Percentiles rank a stretch among this genome's conserved stretches.
These are phyloP conservation scores for Umbelopsis sp. DNA, from an alignment of 192 early-diverging fungal species.

Conservation along the genomic window DNA sequence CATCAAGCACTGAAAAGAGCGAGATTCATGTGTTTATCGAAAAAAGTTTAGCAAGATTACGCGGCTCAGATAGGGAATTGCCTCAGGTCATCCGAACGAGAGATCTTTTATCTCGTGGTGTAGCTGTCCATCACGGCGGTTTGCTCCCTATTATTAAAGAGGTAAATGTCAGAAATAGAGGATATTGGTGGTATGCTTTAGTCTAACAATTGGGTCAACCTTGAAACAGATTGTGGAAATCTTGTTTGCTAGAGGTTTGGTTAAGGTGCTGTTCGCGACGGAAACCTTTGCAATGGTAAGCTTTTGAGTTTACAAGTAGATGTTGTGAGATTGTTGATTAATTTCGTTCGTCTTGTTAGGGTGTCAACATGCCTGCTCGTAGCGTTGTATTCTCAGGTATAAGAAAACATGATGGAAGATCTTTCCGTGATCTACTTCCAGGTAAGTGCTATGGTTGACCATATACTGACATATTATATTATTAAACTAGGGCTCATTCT, in stretches of 20 bases:
- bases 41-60: slow-evolving; percentile 75
- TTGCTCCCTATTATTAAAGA: slow-evolving; percentile 98
- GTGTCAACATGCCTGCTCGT: slow-evolving; percentile 95
- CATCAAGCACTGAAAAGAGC: slow-evolving; percentile 73
- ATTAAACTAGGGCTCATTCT: neutral
- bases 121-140: slow-evolving; percentile 97
- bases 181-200: neutral
- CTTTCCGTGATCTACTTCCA: slow-evolving; percentile 85
- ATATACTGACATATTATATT: neutral
- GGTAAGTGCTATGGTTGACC: slow-evolving; percentile 44
- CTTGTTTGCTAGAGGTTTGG: slow-evolving; percentile 85
- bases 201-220: neutral
- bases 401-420: slow-evolving; percentile 90
- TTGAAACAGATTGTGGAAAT: slow-evolving; percentile 87
- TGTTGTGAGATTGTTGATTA: neutral
- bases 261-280: slow-evolving; percentile 94
- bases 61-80: slow-evolving; percentile 80
- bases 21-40: slow-evolving; percentile 90
- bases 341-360: slow-evolving; percentile 39
- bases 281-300: slow-evolving; percentile 97
- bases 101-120: slow-evolving; percentile 84
- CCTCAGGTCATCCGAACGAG: slow-evolving; percentile 89
- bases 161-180: slow-evolving; percentile 28
- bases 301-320: neutral
- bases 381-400: slow-evolving; percentile 93